A percentile compares a stretch with the other conserved stretches of the same genome.
These are phyloP conservation scores for Nadsonia starkeyi-henricii DNA, from an alignment of 1,139 yeast species.

Conservation along the genomic window DNA sequence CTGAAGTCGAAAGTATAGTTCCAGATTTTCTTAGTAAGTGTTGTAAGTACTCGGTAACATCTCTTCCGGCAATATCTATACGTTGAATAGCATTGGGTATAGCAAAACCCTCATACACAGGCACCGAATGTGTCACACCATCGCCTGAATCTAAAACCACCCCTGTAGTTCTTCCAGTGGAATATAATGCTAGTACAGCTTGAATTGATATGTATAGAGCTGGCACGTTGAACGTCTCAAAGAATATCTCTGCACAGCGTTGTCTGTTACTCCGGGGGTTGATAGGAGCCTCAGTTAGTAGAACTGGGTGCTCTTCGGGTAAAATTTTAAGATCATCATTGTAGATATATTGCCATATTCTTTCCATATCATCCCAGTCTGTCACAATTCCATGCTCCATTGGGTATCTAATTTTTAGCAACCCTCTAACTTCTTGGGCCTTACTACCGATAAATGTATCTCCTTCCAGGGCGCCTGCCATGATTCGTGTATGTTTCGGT, in stretches of 20 bases:
- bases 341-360: slow-evolving; percentile 55
- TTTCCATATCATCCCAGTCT: slow-evolving; percentile 81
- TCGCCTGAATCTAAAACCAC: slow-evolving; percentile 84
- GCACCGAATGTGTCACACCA: slow-evolving; percentile 80
- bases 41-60: slow-evolving; percentile 64
- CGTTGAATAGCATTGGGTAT: slow-evolving; percentile 60
- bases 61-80: slow-evolving; percentile 77
- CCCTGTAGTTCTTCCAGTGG: slow-evolving; percentile 86
- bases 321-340: slow-evolving; percentile 49
- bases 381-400: slow-evolving; percentile 68
- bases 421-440: slow-evolving; percentile 67
- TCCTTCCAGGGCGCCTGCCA: slow-evolving; percentile 66
- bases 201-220: slow-evolving; percentile 74
- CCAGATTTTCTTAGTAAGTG: slow-evolving; percentile 59
- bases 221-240: slow-evolving; percentile 78
- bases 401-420: slow-evolving; percentile 57
- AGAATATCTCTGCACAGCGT: slow-evolving; percentile 58
- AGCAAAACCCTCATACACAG: slow-evolving; percentile 81
- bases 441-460: slow-evolving; percentile 55
- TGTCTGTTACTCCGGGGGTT: slow-evolving; percentile 64
- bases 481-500: slow-evolving; percentile 69
- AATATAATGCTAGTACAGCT: slow-evolving; percentile 73
- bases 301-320: slow-evolving; percentile 77
- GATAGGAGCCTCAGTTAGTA: slow-evolving; percentile 81
- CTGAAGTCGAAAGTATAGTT: slow-evolving; percentile 43